Evolutionary conservation across 176 grass and related monocot species (phyloP), one percentile per base, ranked within the genome.

Genomic region (Musa schizocarpa): DNA sequence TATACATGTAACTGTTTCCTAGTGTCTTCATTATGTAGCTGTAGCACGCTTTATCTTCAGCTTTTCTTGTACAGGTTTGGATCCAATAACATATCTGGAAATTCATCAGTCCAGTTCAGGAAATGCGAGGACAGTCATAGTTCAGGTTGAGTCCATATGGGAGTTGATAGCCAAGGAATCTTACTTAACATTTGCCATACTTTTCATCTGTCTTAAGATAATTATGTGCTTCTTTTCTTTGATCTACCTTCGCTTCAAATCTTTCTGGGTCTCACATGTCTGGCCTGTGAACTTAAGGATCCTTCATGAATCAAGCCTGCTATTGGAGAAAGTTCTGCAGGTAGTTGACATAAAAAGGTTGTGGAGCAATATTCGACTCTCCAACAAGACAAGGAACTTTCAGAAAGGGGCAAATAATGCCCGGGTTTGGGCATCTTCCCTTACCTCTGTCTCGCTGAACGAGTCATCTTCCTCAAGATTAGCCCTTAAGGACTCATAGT

Each of bases 401-500:
- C 83, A 75, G 53, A 93, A 83, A 75, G 86, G 90, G 20, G 86
- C 88, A 0, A 98, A 77, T 69, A 98, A 90, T 76, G 94, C 94
- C 20, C 83, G 86, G 22, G 90, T 85, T 34, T 98, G 90, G 94
- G 90, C 94, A 54, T 93, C 94, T 53, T 89, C 88, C 1, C 85
- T 96, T 89, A 14, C 93, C 76, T 96, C 93, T 51, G 90, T 98
- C 80, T 93, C 94, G 50, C 82, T 93, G 9, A 88, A 90, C 52
- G 84, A 98, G 83, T 57, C 84, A 9, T 91, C 94, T n/a, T 82
- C 88, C 19, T 52, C 68, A 21, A 70, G 51, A 50, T 17, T 52
- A 70, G 3, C 9, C 9, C 43, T 70, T 20, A 52, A 4, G 2
- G 68, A 51, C 14, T 16, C 68, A 5, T 19, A 70, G 51, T 70